Conservation (phyloP, 805 yeast genomes). For the Saturnispora silvae region DNA sequence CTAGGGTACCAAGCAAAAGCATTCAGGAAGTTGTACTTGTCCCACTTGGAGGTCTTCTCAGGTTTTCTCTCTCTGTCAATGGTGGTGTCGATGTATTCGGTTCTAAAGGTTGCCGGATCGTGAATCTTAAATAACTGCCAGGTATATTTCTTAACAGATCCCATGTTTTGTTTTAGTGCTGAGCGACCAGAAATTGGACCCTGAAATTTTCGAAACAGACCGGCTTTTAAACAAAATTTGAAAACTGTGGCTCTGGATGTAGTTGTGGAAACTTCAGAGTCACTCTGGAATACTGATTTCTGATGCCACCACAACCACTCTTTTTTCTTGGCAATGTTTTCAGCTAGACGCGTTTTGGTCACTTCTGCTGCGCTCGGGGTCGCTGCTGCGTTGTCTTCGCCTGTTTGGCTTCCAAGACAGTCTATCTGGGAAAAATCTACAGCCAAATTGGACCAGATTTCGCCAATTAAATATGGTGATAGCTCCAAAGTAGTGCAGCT, state of each 20-base stretch:
- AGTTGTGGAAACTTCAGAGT: neutral
- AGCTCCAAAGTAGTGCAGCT: constrained; percentile 35
- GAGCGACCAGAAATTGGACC: neutral
- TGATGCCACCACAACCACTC: constrained; percentile 9
- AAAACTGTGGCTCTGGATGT: neutral
- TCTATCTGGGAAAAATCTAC: too few species aligned
- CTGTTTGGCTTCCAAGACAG: too few species aligned
- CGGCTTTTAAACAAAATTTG: neutral
- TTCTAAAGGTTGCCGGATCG: constrained; percentile 10
- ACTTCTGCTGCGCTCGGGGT: neutral
- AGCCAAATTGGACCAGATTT: constrained; percentile 34
- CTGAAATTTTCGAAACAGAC: neutral
- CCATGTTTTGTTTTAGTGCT: neutral
- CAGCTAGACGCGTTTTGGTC: neutral
- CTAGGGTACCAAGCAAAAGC: constrained; percentile 15
- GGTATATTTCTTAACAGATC: neutral
- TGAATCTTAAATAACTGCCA: constrained; percentile 6
- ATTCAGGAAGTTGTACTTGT: constrained; percentile 9
- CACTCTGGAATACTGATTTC: neutral
- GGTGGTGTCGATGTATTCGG: constrained; percentile 11
- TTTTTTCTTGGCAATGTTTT: too few species aligned
- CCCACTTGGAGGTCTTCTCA: constrained; percentile 5
- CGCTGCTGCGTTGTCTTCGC: neutral
- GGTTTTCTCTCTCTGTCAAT: constrained; percentile 13
- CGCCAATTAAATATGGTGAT: constrained; percentile 46